Base-by-base conservation (phyloP, 768 basidiomycete genomes). In the Rickenella mellea region DNA sequence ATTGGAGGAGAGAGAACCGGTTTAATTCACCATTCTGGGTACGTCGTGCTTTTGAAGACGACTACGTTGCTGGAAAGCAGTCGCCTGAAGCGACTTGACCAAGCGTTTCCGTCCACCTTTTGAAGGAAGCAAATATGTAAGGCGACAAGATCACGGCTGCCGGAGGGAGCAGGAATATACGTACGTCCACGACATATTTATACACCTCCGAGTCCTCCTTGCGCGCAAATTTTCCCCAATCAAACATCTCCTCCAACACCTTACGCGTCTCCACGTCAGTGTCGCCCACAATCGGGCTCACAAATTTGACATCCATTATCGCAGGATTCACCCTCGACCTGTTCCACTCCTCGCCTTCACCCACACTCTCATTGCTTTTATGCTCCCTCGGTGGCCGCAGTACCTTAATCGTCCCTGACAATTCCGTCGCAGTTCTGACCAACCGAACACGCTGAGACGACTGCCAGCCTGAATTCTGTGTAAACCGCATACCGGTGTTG, bases 401-500 rank as follows among this genome's bases (percentile, higher is more conserved):
- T 5, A 78, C 51, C n/a, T 60, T 49, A 1, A 64, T 29, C 5
- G 62, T 68, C 52, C 74, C 48, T 52, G 60, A 35, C 19, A 70
- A 35, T 5, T 66, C 55, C 27, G 71, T 75, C 8, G 70, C 45
- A 21, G 61, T 54, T 12, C 61, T 57, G 25, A 79, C 65, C 2
- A 82, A 57, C 17, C 67, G 60, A 17, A 66, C 54, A 0, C 81
- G 61, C 42, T 82, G 81, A 5, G 68, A 62, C 17, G 64, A 51
- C 48, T 56, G 41, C 81, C 80, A 82, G 4, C 61, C 60, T 6
- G 67, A 60, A 1, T 49, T 41, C 2, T 52, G 43, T 9, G 59
- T 51, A 27, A 73, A 68, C 39, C 50, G 61, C 17, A 76, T 81
- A 8, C 85, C 86, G 0, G 85, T 86, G 31, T 76, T 83, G 31